phyloP scores from a whole-genome alignment of 2,329 filamentous ascomycete species.

The Penicillium freii region DNA sequence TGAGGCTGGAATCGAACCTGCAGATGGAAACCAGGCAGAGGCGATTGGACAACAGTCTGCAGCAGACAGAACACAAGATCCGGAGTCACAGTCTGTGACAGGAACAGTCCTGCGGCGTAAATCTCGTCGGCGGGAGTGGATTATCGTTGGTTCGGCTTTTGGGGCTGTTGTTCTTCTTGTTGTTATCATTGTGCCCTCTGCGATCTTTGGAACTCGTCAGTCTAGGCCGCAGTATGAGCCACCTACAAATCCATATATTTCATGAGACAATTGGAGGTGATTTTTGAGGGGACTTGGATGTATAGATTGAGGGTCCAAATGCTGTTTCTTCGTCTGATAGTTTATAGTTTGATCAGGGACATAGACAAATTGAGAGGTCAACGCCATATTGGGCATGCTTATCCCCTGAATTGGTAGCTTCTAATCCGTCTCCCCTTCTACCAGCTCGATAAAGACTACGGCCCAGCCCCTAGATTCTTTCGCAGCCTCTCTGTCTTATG shows the following conservation, averaged over 20 bases:
- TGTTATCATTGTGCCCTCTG: constrained; percentile 10
- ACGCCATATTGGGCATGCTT: not conserved
- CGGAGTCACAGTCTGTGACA: constrained; percentile 1
- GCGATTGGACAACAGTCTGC: not conserved
- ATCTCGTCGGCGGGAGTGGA: constrained; percentile 3
- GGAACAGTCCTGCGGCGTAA: constrained; percentile 4
- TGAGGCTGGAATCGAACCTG: not conserved
- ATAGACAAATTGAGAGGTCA: not conserved
- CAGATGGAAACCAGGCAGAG: not conserved
- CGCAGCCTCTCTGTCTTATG: no score
- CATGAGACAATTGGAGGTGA: not conserved
- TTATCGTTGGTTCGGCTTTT: constrained; percentile 1
- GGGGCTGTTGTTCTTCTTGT: constrained; percentile 4
- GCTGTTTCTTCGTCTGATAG: not conserved
- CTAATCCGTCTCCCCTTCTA: no score
- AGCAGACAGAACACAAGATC: not conserved
- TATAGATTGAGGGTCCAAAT: not conserved
- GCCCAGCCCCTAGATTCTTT: no score
- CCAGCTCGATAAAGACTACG: no score
- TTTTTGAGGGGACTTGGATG: not conserved
- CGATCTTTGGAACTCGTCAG: constrained; percentile 4
- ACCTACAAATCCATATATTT: not conserved
- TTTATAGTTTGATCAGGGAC: not conserved
- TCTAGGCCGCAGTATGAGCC: not conserved
- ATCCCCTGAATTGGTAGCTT: no score